Conservation (phyloP, 768 basidiomycete species). For the Collybiopsis confluens region DNA sequence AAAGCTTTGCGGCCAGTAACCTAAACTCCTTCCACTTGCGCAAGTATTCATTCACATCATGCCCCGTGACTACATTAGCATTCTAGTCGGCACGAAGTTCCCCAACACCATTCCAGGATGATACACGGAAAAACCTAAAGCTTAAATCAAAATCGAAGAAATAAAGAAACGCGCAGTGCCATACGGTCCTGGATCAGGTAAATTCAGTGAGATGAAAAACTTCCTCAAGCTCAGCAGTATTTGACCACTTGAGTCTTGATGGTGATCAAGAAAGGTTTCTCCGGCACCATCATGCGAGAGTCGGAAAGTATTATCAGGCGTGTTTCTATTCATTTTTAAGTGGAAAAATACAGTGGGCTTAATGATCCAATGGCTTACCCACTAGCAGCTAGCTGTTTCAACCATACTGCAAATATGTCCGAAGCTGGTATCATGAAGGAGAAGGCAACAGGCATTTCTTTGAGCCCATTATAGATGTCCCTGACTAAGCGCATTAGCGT, state of each 20-base stretch:
- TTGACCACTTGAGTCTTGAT: constrained; percentile 4
- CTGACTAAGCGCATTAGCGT: constrained; percentile 8
- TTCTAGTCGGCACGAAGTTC: constrained; percentile 22
- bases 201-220: constrained; percentile 20
- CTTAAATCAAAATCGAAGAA: not conserved
- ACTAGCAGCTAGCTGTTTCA: constrained; percentile 4
- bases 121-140: constrained; percentile 21
- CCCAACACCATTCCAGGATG: constrained; percentile 19
- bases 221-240: constrained; percentile 13
- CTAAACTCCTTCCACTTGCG: constrained; percentile 16
- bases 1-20: no score
- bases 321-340: not conserved
- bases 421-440: constrained; percentile 11
- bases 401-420: no score
- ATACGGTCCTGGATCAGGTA: constrained; percentile 23
- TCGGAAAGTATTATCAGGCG: constrained; percentile 14
- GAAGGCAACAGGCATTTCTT: constrained; percentile 13
- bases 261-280: constrained; percentile 11
- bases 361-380: not conserved
- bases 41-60: constrained; percentile 10
- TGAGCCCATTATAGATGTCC: constrained; percentile 11
- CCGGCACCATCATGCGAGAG: constrained; percentile 19
- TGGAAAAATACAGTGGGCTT: not conserved
- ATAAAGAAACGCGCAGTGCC: no score
- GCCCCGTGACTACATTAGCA: constrained; percentile 10